phyloP scores from a whole-genome alignment of 805 yeast species.

The Myxozyma geophila region DNA sequence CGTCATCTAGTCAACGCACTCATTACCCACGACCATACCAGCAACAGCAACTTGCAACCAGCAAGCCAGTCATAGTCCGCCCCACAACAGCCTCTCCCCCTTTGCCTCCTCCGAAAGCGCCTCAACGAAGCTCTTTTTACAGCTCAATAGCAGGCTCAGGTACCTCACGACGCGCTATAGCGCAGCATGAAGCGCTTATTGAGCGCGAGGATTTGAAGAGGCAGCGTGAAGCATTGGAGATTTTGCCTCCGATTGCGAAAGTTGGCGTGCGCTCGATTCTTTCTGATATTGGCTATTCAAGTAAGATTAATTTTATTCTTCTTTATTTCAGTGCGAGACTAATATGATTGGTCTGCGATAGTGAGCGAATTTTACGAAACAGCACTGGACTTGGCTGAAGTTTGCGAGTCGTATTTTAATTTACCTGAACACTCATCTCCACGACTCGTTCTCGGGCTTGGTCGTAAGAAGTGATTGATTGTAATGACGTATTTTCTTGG shows the following conservation, averaged over 20 bases:
- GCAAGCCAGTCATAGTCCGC: not conserved
- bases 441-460: slow-evolving; percentile 5
- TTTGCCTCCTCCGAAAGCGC: not conserved
- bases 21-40: not conserved
- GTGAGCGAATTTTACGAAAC: slow-evolving; percentile 17
- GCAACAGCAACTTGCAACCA: not conserved
- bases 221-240: not conserved
- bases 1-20: not conserved
- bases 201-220: not conserved
- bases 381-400: slow-evolving; percentile 22
- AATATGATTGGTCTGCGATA: not conserved
- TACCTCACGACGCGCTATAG: not conserved
- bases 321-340: no score
- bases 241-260: not conserved
- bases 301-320: not conserved
- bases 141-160: slow-evolving; percentile 4
- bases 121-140: not conserved
- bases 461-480: not conserved
- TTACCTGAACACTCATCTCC: slow-evolving; percentile 14
- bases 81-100: no score
- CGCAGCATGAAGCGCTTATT: not conserved
- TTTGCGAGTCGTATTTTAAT: slow-evolving; percentile 21
- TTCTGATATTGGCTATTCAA: slow-evolving; percentile 2
- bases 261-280: slow-evolving; percentile 1
- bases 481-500: not conserved